phyloP scores from a whole-genome alignment of 2,329 filamentous ascomycete genomes.

The Tolypocladium paradoxum region DNA sequence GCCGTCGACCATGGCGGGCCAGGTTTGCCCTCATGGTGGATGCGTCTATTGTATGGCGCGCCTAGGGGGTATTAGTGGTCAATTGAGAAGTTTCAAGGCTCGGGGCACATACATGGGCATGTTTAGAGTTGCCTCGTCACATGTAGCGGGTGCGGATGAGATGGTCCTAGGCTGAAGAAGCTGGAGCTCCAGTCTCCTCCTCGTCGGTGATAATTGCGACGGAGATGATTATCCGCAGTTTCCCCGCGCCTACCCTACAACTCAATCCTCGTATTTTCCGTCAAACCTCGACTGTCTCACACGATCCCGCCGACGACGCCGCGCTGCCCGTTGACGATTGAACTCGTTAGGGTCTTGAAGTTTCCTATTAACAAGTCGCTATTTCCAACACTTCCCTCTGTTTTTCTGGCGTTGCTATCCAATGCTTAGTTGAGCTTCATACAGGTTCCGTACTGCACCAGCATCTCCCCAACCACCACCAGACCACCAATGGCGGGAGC shows the following conservation, averaged over 20 bases:
- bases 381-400: too few relatives aligned
- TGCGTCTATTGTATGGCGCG: slow-evolving; percentile 13
- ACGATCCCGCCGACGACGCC: too few relatives aligned
- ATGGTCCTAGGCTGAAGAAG: not conserved
- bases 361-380: too few relatives aligned
- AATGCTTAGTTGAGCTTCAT: not conserved
- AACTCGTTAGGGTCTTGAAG: too few relatives aligned
- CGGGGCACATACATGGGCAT: not conserved
- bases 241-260: not conserved
- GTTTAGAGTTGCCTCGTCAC: not conserved
- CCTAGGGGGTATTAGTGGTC: not conserved
- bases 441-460: slow-evolving; percentile 1
- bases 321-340: not conserved
- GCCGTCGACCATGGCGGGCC: slow-evolving; percentile 32
- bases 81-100: too few relatives aligned
- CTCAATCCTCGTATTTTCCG: not conserved
- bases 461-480: slow-evolving; percentile 1
- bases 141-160: not conserved
- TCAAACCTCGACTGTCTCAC: too few relatives aligned
- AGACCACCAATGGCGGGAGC: slow-evolving; percentile 1
- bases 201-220: not conserved
- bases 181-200: too few relatives aligned
- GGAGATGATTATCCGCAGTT: not conserved
- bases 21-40: slow-evolving; percentile 33
- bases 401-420: too few relatives aligned